These are phyloP conservation scores for Podospora tetraspora DNA, from an alignment of 495 filamentous ascomycete genomes.

Conservation along the genomic window DNA sequence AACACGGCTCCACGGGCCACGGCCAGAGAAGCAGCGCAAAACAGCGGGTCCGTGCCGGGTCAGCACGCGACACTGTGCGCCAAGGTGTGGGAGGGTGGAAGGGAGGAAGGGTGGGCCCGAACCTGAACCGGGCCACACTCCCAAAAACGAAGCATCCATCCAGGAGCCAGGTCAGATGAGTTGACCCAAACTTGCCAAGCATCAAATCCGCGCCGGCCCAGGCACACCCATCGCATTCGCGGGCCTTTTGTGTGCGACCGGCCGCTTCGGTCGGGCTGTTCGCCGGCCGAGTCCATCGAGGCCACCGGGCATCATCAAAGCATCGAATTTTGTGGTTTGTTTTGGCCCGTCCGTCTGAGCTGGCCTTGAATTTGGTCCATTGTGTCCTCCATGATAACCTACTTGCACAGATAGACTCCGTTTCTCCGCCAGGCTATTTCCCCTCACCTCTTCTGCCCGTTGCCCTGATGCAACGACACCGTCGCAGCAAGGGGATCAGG, in stretches of 20 bases:
- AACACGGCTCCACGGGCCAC: conserved; percentile 1
- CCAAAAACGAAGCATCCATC: conserved; percentile 12
- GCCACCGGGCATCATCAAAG: background rate
- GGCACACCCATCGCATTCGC: background rate
- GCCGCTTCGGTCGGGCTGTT: background rate
- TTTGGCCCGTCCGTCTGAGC: background rate
- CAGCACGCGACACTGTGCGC: background rate
- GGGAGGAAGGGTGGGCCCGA: conserved; percentile 3
- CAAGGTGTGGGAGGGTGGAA: conserved; percentile 4
- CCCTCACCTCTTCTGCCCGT: conserved; percentile 8
- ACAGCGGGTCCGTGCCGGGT: background rate
- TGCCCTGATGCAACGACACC: conserved; percentile 15
- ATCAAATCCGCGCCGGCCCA: conserved; percentile 2
- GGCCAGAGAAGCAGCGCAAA: conserved; percentile 3
- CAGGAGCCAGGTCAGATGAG: conserved; percentile 4
- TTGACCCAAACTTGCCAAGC: background rate
- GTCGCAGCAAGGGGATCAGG: conserved; percentile 18
- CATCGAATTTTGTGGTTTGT: background rate
- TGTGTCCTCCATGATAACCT: background rate
- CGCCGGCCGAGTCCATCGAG: background rate
- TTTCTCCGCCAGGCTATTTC: conserved; percentile 1
- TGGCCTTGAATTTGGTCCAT: background rate
- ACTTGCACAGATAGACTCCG: background rate
- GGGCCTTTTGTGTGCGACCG: conserved; percentile 5
- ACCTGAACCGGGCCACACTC: conserved; percentile 8